Evolutionary conservation across 345 rosid genomes (phyloP).

Genomic region (Gossypium thurberi): DNA sequence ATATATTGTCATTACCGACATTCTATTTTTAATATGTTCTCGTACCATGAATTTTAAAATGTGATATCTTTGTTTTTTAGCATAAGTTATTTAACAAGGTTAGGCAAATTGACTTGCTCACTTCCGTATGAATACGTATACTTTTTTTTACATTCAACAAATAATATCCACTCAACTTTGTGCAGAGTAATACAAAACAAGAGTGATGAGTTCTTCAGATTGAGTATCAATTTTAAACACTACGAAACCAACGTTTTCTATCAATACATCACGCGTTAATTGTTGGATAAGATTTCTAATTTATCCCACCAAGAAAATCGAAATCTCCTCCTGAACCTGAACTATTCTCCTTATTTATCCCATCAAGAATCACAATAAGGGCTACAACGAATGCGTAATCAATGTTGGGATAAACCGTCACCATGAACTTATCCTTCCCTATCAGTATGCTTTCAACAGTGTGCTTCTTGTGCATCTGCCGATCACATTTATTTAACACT

Average conservation of each 20-base stretch:
- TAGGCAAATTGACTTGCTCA: too few species aligned
- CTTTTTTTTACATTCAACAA: too few species aligned
- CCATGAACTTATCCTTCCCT: conserved; percentile 25
- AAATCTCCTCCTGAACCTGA: not conserved
- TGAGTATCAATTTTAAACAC: not conserved
- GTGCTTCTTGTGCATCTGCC: conserved; percentile 25
- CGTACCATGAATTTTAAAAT: too few species aligned
- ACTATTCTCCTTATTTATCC: not conserved
- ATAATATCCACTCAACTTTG: too few species aligned
- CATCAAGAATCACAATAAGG: conserved; percentile 24
- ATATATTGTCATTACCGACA: too few species aligned
- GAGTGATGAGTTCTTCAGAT: not conserved
- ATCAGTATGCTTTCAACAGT: conserved; percentile 1
- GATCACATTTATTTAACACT: not conserved
- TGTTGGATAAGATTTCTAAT: not conserved
- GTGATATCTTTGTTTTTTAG: too few species aligned
- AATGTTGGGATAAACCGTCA: conserved; percentile 20
- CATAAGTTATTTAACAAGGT: too few species aligned
- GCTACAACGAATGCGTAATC: conserved; percentile 26
- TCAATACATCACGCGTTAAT: not conserved
- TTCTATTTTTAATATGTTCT: too few species aligned
- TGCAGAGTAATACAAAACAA: not conserved
- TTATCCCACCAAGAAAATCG: not conserved
- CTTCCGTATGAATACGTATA: too few species aligned
- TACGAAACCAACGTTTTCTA: not conserved